phyloP scores from a whole-genome alignment of 768 basidiomycete species.

The Podaxis pistillaris region DNA sequence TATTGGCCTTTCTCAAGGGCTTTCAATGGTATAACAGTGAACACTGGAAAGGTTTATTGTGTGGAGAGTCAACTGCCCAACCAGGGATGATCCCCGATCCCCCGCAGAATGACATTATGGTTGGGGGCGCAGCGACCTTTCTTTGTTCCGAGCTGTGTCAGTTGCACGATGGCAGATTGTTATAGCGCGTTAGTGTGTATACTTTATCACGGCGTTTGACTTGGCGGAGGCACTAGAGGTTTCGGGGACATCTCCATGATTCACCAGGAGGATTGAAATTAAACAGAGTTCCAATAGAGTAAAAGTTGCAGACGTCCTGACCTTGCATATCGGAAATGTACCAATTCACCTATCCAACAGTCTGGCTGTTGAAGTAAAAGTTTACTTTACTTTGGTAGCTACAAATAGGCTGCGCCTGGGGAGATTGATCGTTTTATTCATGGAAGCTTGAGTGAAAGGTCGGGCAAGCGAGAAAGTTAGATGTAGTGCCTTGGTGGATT shows the following conservation, averaged over 20 bases:
- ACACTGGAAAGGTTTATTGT: no score
- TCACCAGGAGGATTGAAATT: neutral
- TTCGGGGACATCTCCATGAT: neutral
- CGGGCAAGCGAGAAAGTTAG: neutral
- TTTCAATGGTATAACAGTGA: no score
- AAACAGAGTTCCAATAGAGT: neutral
- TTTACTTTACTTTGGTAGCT: neutral
- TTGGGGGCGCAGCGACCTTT: neutral
- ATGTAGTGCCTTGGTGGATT: neutral
- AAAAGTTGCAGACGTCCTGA: neutral
- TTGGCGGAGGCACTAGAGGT: neutral
- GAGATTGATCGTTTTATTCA: constrained; percentile 8
- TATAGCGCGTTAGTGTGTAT: neutral
- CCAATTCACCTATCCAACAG: neutral
- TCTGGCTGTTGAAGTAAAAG: neutral
- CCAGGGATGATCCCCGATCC: no score
- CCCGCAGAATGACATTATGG: no score
- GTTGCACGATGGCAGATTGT: neutral
- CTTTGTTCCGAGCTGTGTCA: neutral
- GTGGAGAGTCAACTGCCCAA: no score
- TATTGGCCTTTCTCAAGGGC: no score
- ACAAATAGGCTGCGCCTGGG: neutral
- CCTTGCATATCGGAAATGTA: neutral
- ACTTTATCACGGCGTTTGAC: neutral
- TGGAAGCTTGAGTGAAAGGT: constrained; percentile 7